Base-by-base conservation (phyloP, 2,329 filamentous ascomycete species). In the Pestalotiopsis sp. region DNA sequence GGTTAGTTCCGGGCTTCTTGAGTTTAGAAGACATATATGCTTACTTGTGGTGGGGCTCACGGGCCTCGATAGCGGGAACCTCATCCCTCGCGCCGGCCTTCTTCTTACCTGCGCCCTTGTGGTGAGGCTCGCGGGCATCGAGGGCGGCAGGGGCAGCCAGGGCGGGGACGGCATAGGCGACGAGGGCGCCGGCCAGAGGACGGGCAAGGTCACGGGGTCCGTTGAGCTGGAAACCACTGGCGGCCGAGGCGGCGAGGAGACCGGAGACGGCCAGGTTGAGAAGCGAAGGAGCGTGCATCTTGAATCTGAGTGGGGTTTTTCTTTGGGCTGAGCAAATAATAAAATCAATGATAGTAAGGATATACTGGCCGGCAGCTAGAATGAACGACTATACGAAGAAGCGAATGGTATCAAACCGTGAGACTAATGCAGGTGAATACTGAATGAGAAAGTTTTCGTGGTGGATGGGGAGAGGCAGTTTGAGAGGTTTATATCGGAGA, bases 221-320 rank as follows among this genome's bases (percentile, higher is more conserved):
- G 12, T 65, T 61, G 38, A 76, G 45, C 71, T 77, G 72, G 72
- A 76, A 79, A 65, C 72, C 72, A 67, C 71, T 71, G 39, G 77
- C 75, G 57, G 76, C 74, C 39, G 78, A 75, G 7, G 76, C 69
- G 67, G 76, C 77, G 65, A 76, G 70, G 36, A 79, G 74, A 71
- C 76, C 74, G 64, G 76, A 72, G 58, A 77, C 67, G 68, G 75
- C 72, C 64, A 78, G 69, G 70, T 77, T 74, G 57, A 74, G 70
- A 64, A 79, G 62, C 13, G 78, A 76, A 70, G 73, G 74, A 68
- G 75, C 71, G 72, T 78, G 74, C 78, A 77, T 78, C 4, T 71
- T 77, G 73, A 72, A 61, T 68, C 65, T 9, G 17, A 20, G 13
- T 62, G 59, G 27, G 45, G n/a, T 3, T 52, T 20, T 9, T 52